Percentiles rank a stretch among this genome's conserved stretches.
Evolutionary conservation across 2,329 filamentous ascomycete species (phyloP).

Genomic region (Sodiomyces alkalinus): DNA sequence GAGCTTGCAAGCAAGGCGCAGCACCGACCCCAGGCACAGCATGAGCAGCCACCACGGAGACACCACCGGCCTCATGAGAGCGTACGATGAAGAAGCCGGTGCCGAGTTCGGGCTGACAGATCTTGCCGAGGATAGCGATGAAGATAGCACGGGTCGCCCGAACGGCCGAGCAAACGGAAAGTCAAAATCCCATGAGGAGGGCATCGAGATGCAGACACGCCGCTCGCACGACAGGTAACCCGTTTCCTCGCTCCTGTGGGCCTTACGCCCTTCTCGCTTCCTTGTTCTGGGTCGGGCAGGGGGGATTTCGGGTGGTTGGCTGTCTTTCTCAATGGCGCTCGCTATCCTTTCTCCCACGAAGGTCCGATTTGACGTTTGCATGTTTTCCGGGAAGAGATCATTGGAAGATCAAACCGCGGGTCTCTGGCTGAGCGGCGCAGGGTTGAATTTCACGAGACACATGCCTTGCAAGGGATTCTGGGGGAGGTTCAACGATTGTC

Average conservation of each 20-base stretch:
- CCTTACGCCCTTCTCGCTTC: conserved; percentile 1
- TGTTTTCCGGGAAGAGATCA: no score
- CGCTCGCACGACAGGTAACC: conserved; percentile 23
- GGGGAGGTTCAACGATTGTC: no score
- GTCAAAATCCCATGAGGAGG: conserved; percentile 21
- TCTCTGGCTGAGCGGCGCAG: no score
- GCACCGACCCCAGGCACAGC: conserved; percentile 49
- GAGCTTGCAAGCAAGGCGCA: conserved; percentile 82
- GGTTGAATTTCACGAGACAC: conserved; percentile 1
- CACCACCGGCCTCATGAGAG: conserved; percentile 70
- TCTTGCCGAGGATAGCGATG: conserved; percentile 62
- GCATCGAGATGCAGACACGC: conserved; percentile 35
- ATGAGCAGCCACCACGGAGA: conserved; percentile 52
- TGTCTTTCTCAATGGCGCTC: conserved; percentile 3
- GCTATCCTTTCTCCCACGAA: conserved; percentile 4
- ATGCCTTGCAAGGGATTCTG: background rate
- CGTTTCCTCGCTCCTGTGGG: no score
- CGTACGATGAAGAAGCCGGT: conserved; percentile 73
- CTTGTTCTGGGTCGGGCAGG: conserved; percentile 1
- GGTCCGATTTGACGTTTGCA: no score
- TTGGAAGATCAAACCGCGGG: no score
- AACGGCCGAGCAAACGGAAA: conserved; percentile 26
- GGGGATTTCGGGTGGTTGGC: conserved; percentile 3
- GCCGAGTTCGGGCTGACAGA: conserved; percentile 64
- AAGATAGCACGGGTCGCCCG: conserved; percentile 27